Evolutionary conservation across 2,329 filamentous ascomycete genomes (phyloP).

Genomic region (Trichoderma citrinoviride): DNA sequence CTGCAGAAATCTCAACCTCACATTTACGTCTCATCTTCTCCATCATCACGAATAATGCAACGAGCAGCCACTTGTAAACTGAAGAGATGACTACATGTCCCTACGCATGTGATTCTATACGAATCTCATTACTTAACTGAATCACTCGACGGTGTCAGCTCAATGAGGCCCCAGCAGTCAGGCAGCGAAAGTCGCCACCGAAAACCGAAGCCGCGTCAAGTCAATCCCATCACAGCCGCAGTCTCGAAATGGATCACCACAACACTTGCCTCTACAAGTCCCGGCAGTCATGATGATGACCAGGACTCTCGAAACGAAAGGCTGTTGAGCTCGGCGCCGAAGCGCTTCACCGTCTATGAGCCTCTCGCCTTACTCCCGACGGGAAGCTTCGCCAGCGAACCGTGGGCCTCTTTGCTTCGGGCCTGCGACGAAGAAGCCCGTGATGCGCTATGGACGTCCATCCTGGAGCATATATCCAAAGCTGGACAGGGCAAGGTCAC

Average conservation of each 20-base stretch:
- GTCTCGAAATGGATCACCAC: slow-evolving; percentile 32
- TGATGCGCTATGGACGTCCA: slow-evolving; percentile 45
- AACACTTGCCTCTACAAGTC: slow-evolving; percentile 2
- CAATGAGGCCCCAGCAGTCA: background rate
- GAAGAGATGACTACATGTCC: too few relatives aligned
- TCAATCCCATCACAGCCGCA: slow-evolving; percentile 35
- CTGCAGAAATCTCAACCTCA: background rate
- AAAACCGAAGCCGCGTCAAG: slow-evolving; percentile 31
- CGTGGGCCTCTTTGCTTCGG: slow-evolving; percentile 42
- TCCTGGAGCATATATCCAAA: slow-evolving; percentile 48
- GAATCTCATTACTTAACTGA: too few relatives aligned
- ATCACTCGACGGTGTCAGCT: background rate
- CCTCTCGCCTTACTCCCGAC: slow-evolving; percentile 60
- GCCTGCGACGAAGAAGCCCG: slow-evolving; percentile 27
- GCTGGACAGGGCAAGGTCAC: slow-evolving; percentile 46
- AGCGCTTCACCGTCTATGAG: slow-evolving; percentile 59
- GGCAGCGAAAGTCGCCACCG: slow-evolving; percentile 15
- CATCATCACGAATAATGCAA: background rate
- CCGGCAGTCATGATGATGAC: background rate
- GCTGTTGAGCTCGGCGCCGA: slow-evolving; percentile 47
- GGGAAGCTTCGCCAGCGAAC: slow-evolving; percentile 50
- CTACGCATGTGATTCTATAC: background rate
- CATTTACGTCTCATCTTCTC: background rate
- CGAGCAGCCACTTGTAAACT: background rate
- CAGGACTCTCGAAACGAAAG: slow-evolving; percentile 25